These are phyloP conservation scores for Galeopsis tetrahit DNA, from an alignment of 257 asterid genomes.

Conservation along the genomic window DNA sequence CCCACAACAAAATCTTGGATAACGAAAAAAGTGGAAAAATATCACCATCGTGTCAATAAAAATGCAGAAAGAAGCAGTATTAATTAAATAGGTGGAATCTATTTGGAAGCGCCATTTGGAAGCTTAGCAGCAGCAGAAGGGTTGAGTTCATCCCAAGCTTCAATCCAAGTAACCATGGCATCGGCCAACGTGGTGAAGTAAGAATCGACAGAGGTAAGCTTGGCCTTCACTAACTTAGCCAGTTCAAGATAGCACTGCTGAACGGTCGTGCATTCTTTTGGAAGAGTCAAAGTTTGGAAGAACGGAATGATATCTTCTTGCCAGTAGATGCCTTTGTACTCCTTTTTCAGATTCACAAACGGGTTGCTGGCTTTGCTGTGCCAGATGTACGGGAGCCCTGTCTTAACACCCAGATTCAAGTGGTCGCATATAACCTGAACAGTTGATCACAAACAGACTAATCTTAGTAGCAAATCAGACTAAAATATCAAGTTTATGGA, in stretches of 20 bases:
- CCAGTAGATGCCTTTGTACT: constrained; percentile 85
- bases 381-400: constrained; percentile 86
- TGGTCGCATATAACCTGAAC: constrained; percentile 80
- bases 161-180: constrained; percentile 84
- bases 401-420: constrained; percentile 67
- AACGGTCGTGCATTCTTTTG: constrained; percentile 70
- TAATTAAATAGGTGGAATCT: constrained; percentile 24
- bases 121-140: constrained; percentile 49
- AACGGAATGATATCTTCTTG: constrained; percentile 81
- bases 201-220: constrained; percentile 53
- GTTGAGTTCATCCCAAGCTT: constrained; percentile 90
- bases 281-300: constrained; percentile 51
- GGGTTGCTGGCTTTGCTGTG: constrained; percentile 95
- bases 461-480: not conserved
- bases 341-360: constrained; percentile 75
- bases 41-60: not conserved
- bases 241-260: constrained; percentile 74
- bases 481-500: not conserved
- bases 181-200: constrained; percentile 75
- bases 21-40: not conserved
- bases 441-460: not conserved
- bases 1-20: constrained; percentile 27
- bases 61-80: not conserved
- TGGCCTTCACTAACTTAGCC: constrained; percentile 63
- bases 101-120: constrained; percentile 45